Base-by-base conservation (phyloP, 352 stramenopile genomes). In the Paralagenidium karlingii region DNA sequence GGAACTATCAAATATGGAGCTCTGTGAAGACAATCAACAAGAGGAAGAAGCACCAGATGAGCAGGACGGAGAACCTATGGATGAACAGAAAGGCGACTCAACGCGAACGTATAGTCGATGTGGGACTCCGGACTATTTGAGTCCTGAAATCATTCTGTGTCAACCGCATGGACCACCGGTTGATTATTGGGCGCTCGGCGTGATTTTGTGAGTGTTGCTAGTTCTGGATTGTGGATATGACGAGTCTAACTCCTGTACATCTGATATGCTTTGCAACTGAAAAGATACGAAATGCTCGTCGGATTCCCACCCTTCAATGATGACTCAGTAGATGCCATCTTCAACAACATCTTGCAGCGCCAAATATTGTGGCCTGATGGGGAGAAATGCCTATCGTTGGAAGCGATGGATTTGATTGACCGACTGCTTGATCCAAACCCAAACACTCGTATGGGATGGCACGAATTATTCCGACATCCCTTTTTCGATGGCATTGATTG, bases 301-400 rank as follows among this genome's bases (percentile, higher is more conserved):
- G 81, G 78, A 0, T 91, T 92, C 45, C 78, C 78, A 27, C 81
- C 81, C 3, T 94, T 94, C 45, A 94, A 94, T 26, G 81, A 91
- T 44, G 74, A 93, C 41, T 88, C 79, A 0, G 73, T 90, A 20
- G 79, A 94, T 29, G 63, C 68, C 0, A 92, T 94, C 43, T 94
- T 94, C 37, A 57, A 48, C 38, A 91, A 94, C 37, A 92, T 94
- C 42, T 40, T 91, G 20, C 60, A 84, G 21, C 58, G 76, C 9
- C 64, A 88, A 42, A 92, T 94, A 40, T 31, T 85, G 30, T 94
- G 82, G 82, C 80, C 82, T 0, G 71, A 91, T 27, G 77, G 79
- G n/a, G 77, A 91, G 18, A 87, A 93, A 40, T 75, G 81, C 28
- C 53, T 94, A 19, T 91, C 77, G n/a, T 32, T 45, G 0, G 70